phyloP scores from a whole-genome alignment of 148 eudicot species.

The Polygonum maritimum region DNA sequence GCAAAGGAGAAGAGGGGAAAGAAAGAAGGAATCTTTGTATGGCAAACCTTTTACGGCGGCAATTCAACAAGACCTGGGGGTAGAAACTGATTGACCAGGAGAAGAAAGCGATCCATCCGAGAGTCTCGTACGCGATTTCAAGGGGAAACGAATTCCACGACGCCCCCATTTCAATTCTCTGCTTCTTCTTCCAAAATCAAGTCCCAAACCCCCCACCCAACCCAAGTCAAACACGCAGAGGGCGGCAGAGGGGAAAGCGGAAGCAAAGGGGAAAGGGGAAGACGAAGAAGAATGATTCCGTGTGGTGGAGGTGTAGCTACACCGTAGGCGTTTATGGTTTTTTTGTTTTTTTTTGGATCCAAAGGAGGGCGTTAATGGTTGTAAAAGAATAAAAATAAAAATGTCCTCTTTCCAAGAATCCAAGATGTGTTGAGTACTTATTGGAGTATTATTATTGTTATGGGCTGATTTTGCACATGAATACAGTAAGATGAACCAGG shows the following conservation, averaged over 20 bases:
- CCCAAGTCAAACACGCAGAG: too few species aligned
- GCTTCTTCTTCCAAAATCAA: not conserved
- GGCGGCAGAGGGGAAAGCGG: not conserved
- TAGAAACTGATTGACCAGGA: constrained; percentile 67
- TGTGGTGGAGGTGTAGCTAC: too few species aligned
- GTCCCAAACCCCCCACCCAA: not conserved
- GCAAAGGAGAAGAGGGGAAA: not conserved
- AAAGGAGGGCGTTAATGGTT: too few species aligned
- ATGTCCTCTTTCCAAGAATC: too few species aligned
- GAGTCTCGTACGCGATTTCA: constrained; percentile 31
- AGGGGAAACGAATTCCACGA: constrained; percentile 44
- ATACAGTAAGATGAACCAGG: too few species aligned
- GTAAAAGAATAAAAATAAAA: too few species aligned
- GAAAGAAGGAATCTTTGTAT: not conserved
- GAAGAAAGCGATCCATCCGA: constrained; percentile 62
- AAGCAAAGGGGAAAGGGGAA: not conserved
- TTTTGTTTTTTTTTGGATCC: too few species aligned
- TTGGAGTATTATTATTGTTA: too few species aligned
- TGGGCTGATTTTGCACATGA: too few species aligned
- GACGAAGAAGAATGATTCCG: too few species aligned
- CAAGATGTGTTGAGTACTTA: too few species aligned
- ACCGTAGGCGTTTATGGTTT: too few species aligned
- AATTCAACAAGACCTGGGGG: constrained; percentile 61
- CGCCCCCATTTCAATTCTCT: constrained; percentile 4
- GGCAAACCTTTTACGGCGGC: constrained; percentile 52